phyloP scores from a whole-genome alignment of 148 eudicot genomes.

The Cornus controversa region DNA sequence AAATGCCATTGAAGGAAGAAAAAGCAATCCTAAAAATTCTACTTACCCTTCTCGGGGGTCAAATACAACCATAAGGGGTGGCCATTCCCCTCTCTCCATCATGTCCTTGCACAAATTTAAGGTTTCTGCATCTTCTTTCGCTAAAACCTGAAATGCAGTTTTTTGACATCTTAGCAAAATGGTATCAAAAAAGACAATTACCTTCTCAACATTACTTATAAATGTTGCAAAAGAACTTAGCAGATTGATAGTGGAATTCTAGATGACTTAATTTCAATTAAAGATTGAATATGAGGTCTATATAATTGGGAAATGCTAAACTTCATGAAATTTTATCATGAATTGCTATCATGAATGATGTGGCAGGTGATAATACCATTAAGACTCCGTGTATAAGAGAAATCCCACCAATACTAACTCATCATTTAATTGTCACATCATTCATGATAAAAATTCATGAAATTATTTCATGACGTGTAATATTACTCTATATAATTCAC shows the following conservation, averaged over 20 bases:
- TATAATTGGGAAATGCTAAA: too few species aligned
- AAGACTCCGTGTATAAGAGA: too few species aligned
- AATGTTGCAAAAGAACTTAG: background rate
- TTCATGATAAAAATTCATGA: too few species aligned
- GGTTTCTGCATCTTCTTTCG: slow-evolving; percentile 66
- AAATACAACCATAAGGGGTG: slow-evolving; percentile 91
- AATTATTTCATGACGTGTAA: too few species aligned
- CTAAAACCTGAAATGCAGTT: slow-evolving; percentile 48
- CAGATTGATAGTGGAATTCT: background rate
- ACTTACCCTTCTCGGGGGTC: slow-evolving; percentile 88
- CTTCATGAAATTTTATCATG: too few species aligned
- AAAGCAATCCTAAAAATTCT: background rate
- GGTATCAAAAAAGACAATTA: background rate
- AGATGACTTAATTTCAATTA: background rate
- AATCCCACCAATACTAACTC: too few species aligned
- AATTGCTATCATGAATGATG: too few species aligned
- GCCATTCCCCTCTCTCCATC: slow-evolving; percentile 96
- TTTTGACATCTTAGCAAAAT: background rate
- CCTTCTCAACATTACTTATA: too few species aligned
- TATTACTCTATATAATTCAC: background rate
- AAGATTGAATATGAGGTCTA: background rate
- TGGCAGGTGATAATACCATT: too few species aligned
- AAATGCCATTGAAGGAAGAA: background rate
- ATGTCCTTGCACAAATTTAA: slow-evolving; percentile 66
- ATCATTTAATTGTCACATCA: too few species aligned